A percentile compares a stretch with the other conserved stretches of the same genome.
These are phyloP conservation scores for Hymenoscyphus salicellus DNA, from an alignment of 2,329 filamentous ascomycete genomes.

Conservation along the genomic window DNA sequence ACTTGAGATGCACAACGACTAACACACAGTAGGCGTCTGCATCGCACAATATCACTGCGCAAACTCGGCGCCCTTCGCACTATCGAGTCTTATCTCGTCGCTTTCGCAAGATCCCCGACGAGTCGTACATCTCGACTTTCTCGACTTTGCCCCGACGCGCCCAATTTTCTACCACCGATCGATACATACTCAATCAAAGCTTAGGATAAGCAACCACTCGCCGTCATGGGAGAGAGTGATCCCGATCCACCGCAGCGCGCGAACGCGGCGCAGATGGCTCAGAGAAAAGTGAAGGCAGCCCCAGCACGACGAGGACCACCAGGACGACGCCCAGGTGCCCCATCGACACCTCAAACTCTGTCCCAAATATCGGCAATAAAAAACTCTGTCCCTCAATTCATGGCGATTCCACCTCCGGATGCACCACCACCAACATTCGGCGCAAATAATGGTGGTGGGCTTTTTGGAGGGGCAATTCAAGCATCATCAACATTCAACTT, in stretches of 20 bases:
- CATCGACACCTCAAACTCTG: background rate
- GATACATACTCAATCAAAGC: background rate
- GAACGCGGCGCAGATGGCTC: slow-evolving; percentile 36
- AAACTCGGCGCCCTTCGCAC: background rate
- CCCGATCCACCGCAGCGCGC: slow-evolving; percentile 24
- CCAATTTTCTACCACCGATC: background rate
- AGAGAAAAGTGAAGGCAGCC: slow-evolving; percentile 31
- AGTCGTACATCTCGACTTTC: background rate
- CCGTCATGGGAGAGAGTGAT: slow-evolving; percentile 23
- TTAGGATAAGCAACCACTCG: background rate
- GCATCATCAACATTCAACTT: slow-evolving; percentile 32
- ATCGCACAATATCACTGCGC: slow-evolving; percentile 10
- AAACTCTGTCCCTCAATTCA: background rate
- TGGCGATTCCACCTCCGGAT: too few species aligned
- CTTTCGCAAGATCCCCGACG: background rate
- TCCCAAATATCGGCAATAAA: background rate
- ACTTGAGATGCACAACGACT: slow-evolving; percentile 14
- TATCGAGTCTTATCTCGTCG: slow-evolving; percentile 10
- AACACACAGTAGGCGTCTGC: slow-evolving; percentile 1
- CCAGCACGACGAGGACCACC: slow-evolving; percentile 15
- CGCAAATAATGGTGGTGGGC: slow-evolving; percentile 16
- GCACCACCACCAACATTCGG: background rate
- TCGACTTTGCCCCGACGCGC: slow-evolving; percentile 1
- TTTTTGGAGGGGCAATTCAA: slow-evolving; percentile 33
- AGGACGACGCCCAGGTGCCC: slow-evolving; percentile 6